Base-by-base conservation (phyloP, 164 flowering plant species). In the Protea cynaroides region DNA sequence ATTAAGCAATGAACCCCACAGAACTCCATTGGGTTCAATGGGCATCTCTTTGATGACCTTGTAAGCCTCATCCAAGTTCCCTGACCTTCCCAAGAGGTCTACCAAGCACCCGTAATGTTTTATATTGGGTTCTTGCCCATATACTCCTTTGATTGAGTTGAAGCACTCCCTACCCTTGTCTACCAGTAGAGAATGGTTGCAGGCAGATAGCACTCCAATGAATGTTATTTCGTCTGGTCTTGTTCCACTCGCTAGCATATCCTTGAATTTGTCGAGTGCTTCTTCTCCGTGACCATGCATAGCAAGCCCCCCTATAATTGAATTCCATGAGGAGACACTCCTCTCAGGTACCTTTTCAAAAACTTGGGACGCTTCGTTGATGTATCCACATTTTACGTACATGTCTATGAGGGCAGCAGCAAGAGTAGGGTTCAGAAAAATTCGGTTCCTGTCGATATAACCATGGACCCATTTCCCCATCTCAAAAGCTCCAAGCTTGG, bases 51-150 rank as follows among this genome's bases (percentile, higher is more conserved):
- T 61, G 34, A 69, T 34, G 18, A 66, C 56, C 56, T 65, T 50
- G 36, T 63, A 69, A 5, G 73, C 76, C 55, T 65, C 73, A 8
- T 74, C 61, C 54, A 69, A 46, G 25, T 53, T 37, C 24, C 76
- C 76, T 7, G 58, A 69, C 49, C 73, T 68, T 21, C 70, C 67
- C 15, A 74, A 62, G 58, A 74, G 76, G 58, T 74, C 73, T 18
- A 69, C 50, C 56, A 73, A 61, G 55, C 76, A 73, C 10, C 76
- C 76, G 4, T 69, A 73, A 51, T 73, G 76, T 64, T 74, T 68
- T 21, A 73, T 73, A 19, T 57, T 65, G 21, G 76, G 72, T 25
- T 50, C 69, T 49, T 64, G 55, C 22, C 54, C 66, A 19, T 51
- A 69, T 14, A 60, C 25, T 25, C 18, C 50, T 24, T n/a, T 38